Conservation (phyloP, 495 filamentous ascomycete species). For the Terfezia claveryi region DNA sequence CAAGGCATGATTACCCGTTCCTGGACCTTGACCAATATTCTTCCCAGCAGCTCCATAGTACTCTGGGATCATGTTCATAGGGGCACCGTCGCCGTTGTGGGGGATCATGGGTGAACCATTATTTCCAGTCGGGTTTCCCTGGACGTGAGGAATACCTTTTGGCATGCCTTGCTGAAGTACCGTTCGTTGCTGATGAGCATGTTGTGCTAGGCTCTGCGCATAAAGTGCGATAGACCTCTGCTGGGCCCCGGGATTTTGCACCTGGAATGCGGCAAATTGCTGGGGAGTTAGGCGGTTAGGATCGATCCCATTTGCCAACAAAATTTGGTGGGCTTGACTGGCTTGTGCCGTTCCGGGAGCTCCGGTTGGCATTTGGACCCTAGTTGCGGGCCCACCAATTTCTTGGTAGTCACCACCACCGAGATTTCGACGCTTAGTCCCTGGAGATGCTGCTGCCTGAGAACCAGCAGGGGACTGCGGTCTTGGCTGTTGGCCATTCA, state of each 20-base stretch:
- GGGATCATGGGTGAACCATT: conserved; percentile 69
- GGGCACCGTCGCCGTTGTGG: conserved; percentile 35
- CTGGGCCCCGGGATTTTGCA: conserved; percentile 38
- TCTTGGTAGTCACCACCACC: conserved; percentile 50
- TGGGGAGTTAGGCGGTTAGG: conserved; percentile 47
- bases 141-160: conserved; percentile 20
- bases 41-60: conserved; percentile 36
- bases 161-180: conserved; percentile 27
- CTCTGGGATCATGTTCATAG: conserved; percentile 32
- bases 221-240: conserved; percentile 70
- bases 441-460: conserved; percentile 74
- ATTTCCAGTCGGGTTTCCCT: conserved; percentile 20
- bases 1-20: conserved; percentile 56
- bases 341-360: conserved; percentile 5
- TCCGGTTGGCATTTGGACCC: conserved; percentile 34
- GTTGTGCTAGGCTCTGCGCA: conserved; percentile 57
- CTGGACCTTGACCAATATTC: conserved; percentile 31
- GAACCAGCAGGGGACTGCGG: conserved; percentile 60
- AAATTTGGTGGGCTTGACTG: conserved; percentile 31
- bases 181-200: conserved; percentile 52
- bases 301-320: conserved; percentile 58
- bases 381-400: conserved; percentile 53
- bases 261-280: conserved; percentile 54
- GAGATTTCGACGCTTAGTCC: conserved; percentile 67
- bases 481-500: conserved; percentile 46